phyloP scores from a whole-genome alignment of 495 filamentous ascomycete species.

The Cudoniella acicularis region DNA sequence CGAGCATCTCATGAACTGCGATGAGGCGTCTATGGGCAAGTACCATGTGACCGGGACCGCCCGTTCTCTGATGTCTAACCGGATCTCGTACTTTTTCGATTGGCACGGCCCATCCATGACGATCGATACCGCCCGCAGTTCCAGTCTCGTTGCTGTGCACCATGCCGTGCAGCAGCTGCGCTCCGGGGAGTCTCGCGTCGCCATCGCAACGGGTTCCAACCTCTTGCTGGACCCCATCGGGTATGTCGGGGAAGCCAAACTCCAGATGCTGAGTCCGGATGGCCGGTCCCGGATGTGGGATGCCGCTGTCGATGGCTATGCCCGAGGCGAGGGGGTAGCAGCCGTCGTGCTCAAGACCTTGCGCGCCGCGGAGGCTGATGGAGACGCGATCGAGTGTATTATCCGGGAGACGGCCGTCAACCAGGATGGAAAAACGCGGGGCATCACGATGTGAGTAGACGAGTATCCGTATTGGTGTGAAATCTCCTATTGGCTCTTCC shows the following conservation, averaged over 20 bases:
- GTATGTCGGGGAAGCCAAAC: neutral
- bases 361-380: conserved; percentile 47
- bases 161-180: conserved; percentile 78
- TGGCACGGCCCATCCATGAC: conserved; percentile 61
- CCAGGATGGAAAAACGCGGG: conserved; percentile 51
- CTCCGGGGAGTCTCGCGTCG: conserved; percentile 41
- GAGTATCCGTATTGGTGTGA: too few relatives aligned
- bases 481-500: too few relatives aligned
- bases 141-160: conserved; percentile 60
- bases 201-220: conserved; percentile 27
- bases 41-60: too few relatives aligned
- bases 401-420: conserved; percentile 57
- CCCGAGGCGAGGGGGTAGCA: conserved; percentile 58
- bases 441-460: conserved; percentile 58
- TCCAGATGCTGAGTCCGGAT: conserved; percentile 32
- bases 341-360: conserved; percentile 58
- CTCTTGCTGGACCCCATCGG: conserved; percentile 13
- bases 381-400: conserved; percentile 55
- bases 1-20: too few relatives aligned
- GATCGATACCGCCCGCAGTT: conserved; percentile 86
- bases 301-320: conserved; percentile 58
- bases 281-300: conserved; percentile 58
- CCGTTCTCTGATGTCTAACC: too few relatives aligned
- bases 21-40: too few relatives aligned
- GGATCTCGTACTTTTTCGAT: conserved; percentile 58